Evolutionary conservation across 2,329 filamentous ascomycete genomes (phyloP), one percentile per base, ranked within the genome.

Genomic region (Aspergillus pseudoglaucus): DNA sequence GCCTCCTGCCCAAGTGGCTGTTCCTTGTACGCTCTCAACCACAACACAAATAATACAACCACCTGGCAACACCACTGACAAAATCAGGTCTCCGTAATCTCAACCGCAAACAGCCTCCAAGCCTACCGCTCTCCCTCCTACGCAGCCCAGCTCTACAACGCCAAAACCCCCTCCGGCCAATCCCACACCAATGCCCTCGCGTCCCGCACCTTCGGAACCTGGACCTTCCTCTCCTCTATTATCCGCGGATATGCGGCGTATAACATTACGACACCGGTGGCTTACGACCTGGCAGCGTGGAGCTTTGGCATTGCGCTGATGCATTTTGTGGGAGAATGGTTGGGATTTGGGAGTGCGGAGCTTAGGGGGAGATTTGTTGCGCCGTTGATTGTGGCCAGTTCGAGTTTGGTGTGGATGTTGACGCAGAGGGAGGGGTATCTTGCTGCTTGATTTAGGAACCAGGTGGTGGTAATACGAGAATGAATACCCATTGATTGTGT

Each of bases 171-270:
- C 23, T 65, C 75, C 56, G 81, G 82, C 44, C 58, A 65, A 27
- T 70, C 73, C 50, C 77, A 67, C 68, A 80, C 88, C 47, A 90
- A 87, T 5, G 82, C 85, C 4, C 81, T 95, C 25, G 84, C 83
- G 9, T 84, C 84, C 22, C 84, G 88, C 54, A 83, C 88, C 17
- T 95, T 95, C 66, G 90, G 87, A 46, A 93, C 88, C 25, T 96
- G 90, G 84, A 94, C 90, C 0, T 78, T 91, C 49, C 75, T 95
- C 49, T 84, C 86, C 5, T 80, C 83, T 49, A 73, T 95, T 44
- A 78, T 95, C 40, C 82, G 90, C 45, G 73, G 90, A 56, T 94
- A 94, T 63, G 88, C 88, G 4, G 87, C 88, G 30, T 95, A 94
- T 72, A 77, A 94, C 67, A 81, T 95, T 53, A 75, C 82, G 55